Base-by-base conservation (phyloP, 495 filamentous ascomycete species). In the Barbatosphaeria neglecta region DNA sequence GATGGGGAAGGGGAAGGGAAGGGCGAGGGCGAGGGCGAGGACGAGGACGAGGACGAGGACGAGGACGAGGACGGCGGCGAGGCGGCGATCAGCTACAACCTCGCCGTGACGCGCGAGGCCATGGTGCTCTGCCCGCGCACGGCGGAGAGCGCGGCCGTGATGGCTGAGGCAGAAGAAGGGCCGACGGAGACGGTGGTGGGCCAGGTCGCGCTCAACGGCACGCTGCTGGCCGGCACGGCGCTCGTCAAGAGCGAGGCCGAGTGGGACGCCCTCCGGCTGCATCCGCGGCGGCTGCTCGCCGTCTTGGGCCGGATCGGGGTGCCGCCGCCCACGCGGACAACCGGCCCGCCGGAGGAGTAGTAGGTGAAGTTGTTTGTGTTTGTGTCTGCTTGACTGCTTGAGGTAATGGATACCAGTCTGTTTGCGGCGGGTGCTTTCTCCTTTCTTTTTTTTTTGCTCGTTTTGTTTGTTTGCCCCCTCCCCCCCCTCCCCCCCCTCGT, bases 171-270 rank as follows among this genome's bases (percentile, higher is more conserved):
- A 15, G 13, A 31, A 3, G 28, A 11, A 11, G 44, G 49, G 15
- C 49, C 49, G 17, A 62, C 69, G 28, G 65, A 73, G 0, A 55
- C 53, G 4, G 68, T 69, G 4, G 58, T 78, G 3, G 84, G 83
- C 0, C 67, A 68, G 37, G 61, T 90, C 16, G 73, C 76, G 13
- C 59, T 90, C 18, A 90, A 93, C 49, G 87, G 87, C 17, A 90
- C 87, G 0, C 66, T 87, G 41, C 64, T 93, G 17, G 87, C 80
- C n/a, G 86, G 83, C 1, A 90, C 84, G 23, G 67, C 89, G 40
- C 78, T 93, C 67, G 86, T 93, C 13, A 90, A 89, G 64, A 74
- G 62, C 17, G 64, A 83, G 54, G 67, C 60, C 15, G 83, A 90
- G 64, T 90, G 83, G 82, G 72, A 86, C 55, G 61, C 68, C 10